Conservation (phyloP, 2,329 filamentous ascomycete species). For the Paraconiothyrium brasiliense region DNA sequence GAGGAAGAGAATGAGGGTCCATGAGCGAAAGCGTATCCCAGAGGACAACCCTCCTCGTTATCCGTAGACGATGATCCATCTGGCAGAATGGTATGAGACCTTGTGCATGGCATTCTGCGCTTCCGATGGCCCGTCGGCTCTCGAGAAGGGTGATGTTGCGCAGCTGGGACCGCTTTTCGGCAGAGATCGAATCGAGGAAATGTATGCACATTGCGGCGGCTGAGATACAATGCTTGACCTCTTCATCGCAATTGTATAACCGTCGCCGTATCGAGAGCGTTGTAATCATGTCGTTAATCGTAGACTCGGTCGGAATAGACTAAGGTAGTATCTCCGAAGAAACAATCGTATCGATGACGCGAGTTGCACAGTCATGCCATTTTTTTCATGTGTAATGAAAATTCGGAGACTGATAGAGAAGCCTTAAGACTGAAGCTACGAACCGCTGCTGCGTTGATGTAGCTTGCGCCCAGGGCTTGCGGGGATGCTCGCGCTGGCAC, state of each 20-base stretch:
- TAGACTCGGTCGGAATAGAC: not conserved
- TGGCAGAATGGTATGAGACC: constrained; percentile 12
- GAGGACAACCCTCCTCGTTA: not conserved
- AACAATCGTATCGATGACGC: too few species aligned
- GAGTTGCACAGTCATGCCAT: too few species aligned
- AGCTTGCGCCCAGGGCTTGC: too few species aligned
- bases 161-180: not conserved
- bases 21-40: not conserved
- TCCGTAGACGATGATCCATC: not conserved
- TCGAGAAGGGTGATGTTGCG: constrained; percentile 7
- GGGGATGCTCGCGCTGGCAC: too few species aligned
- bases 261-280: not conserved
- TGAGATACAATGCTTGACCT: not conserved
- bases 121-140: not conserved
- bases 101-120: constrained; percentile 15
- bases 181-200: not conserved
- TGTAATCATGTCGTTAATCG: not conserved
- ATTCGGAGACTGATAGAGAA: too few species aligned
- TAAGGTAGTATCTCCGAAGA: too few species aligned
- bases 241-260: too few species aligned
- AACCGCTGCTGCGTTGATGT: too few species aligned
- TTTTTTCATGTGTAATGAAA: too few species aligned
- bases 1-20: not conserved
- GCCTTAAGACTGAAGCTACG: too few species aligned
- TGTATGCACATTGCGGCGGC: not conserved